phyloP scores from a whole-genome alignment of 179 eudicot species.

The Heliamphora pulchella region DNA sequence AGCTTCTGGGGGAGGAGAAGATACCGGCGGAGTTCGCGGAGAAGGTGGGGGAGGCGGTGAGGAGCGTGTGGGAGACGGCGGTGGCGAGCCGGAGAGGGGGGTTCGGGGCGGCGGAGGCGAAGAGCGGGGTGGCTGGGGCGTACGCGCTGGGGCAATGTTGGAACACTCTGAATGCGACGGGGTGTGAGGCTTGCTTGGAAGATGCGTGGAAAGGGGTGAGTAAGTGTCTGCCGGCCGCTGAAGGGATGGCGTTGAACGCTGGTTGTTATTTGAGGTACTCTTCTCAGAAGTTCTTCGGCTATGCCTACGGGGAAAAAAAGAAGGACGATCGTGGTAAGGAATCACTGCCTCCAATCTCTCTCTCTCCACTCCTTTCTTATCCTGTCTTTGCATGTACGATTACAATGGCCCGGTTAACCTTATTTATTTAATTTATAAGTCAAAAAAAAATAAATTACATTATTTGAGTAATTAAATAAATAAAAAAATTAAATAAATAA shows the following conservation, averaged over 20 bases:
- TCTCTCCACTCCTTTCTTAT: background rate
- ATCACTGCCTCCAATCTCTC: background rate
- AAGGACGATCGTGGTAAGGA: background rate
- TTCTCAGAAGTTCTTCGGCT: constrained; percentile 21
- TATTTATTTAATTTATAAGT: no score
- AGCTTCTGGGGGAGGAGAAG: background rate
- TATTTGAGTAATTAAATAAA: no score
- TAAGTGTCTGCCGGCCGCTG: constrained; percentile 28
- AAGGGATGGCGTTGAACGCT: constrained; percentile 32
- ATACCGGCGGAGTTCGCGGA: constrained; percentile 8
- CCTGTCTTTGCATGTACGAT: no score
- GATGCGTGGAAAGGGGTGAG: constrained; percentile 23
- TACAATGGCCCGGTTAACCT: no score
- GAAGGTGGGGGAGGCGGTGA: constrained; percentile 18
- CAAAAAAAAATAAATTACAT: no score
- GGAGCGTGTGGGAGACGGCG: constrained; percentile 16
- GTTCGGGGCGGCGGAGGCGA: constrained; percentile 18
- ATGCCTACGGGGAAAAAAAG: constrained; percentile 3
- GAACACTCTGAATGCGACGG: constrained; percentile 26
- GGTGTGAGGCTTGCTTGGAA: constrained; percentile 32
- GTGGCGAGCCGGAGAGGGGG: constrained; percentile 12
- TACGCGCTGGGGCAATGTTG: constrained; percentile 40
- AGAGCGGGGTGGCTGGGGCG: constrained; percentile 20
- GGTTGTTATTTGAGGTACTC: constrained; percentile 48
- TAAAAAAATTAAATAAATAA: no score